phyloP scores from a whole-genome alignment of 1,139 yeast genomes.

The Taiozyma sp. region DNA sequence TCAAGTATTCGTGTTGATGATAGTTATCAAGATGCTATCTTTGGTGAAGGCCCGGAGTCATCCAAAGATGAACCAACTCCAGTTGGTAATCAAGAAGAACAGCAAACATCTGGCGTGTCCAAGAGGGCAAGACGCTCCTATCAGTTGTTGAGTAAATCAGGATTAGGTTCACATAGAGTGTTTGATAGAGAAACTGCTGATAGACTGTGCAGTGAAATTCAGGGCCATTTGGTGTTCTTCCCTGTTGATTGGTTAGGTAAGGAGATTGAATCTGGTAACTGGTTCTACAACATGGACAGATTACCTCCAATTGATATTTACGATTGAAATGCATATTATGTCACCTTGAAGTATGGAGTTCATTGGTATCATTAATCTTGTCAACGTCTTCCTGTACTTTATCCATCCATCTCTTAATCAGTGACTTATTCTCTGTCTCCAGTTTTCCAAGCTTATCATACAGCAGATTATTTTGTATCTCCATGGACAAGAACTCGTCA shows the following conservation, averaged over 20 bases:
- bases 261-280: conserved; percentile 85
- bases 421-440: conserved; percentile 42
- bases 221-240: conserved; percentile 85
- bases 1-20: conserved; percentile 10
- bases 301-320: conserved; percentile 94
- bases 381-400: conserved; percentile 56
- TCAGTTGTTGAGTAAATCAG: conserved; percentile 34
- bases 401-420: conserved; percentile 56
- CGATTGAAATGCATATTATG: conserved; percentile 39
- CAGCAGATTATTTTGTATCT: conserved; percentile 66
- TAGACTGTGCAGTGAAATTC: conserved; percentile 64
- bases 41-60: conserved; percentile 3
- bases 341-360: neutral
- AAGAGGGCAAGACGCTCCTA: conserved; percentile 33
- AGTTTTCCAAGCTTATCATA: conserved; percentile 36
- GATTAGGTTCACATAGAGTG: conserved; percentile 44
- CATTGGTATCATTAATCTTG: conserved; percentile 39
- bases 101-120: neutral
- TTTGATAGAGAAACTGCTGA: conserved; percentile 78
- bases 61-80: conserved; percentile 9
- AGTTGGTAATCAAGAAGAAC: conserved; percentile 4
- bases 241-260: conserved; percentile 88
- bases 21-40: neutral
- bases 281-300: conserved; percentile 94
- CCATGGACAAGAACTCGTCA: conserved; percentile 64